phyloP scores from a whole-genome alignment of 164 flowering plant species.

The Aristolochia fimbriata region DNA sequence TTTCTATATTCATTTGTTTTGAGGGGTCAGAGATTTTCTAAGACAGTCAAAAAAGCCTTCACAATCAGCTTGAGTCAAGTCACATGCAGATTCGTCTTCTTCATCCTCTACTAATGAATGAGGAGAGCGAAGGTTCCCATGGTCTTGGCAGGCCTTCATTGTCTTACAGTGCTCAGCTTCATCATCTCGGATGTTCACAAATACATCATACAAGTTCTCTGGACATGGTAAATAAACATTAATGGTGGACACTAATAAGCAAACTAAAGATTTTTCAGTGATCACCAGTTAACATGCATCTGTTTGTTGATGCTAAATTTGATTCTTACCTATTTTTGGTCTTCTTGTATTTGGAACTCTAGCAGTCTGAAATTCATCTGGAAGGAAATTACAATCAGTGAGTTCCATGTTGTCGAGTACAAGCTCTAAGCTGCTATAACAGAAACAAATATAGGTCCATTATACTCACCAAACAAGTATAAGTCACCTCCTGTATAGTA shows the following conservation, averaged over 20 bases:
- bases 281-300: neutral
- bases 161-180: conserved; percentile 99
- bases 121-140: conserved; percentile 80
- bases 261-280: neutral
- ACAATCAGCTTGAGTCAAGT: conserved; percentile 47
- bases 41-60: conserved; percentile 79
- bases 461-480: conserved; percentile 78
- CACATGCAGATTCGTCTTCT: conserved; percentile 39
- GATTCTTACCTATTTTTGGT: conserved; percentile 70
- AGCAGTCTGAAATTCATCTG: conserved; percentile 95
- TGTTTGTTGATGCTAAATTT: neutral
- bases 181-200: conserved; percentile 81
- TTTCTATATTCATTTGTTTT: neutral
- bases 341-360: conserved; percentile 69
- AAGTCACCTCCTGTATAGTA: conserved; percentile 87
- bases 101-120: conserved; percentile 38
- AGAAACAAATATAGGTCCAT: neutral
- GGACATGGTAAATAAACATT: conserved; percentile 10
- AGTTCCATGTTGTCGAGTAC: neutral
- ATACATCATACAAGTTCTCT: conserved; percentile 87
- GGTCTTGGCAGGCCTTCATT: conserved; percentile 90
- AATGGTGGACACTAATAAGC: neutral
- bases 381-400: neutral
- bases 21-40: conserved; percentile 45
- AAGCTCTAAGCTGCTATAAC: neutral